These are phyloP conservation scores for Zopfia rhizophila DNA, from an alignment of 2,329 filamentous ascomycete species.

Conservation along the genomic window DNA sequence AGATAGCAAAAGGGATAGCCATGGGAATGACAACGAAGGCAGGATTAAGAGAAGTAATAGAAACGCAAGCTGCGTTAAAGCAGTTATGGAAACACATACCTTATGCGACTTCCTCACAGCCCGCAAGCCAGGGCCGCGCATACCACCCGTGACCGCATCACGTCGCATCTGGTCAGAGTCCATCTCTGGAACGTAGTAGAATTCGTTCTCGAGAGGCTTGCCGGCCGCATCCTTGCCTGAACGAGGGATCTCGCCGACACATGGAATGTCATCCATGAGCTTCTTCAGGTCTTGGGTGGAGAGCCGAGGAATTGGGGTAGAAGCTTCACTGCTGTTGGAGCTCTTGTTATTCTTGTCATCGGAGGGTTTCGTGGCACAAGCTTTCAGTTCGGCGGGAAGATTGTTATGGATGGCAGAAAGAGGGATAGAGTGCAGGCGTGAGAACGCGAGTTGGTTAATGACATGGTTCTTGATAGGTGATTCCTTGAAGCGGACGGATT, in stretches of 20 bases:
- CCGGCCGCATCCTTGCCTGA: slow-evolving; percentile 97
- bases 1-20: no score
- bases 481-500: slow-evolving; percentile 44
- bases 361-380: slow-evolving; percentile 33
- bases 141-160: slow-evolving; percentile 82
- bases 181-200: slow-evolving; percentile 92
- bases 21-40: no score
- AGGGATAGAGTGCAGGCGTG: slow-evolving; percentile 89
- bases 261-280: slow-evolving; percentile 78
- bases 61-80: slow-evolving; percentile 11
- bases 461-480: slow-evolving; percentile 80
- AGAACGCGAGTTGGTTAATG: slow-evolving; percentile 94
- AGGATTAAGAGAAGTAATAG: no score
- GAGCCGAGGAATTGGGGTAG: slow-evolving; percentile 40
- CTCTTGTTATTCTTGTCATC: slow-evolving; percentile 29
- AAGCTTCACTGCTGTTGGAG: slow-evolving; percentile 25
- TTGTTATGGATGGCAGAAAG: slow-evolving; percentile 89
- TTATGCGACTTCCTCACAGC: slow-evolving; percentile 96
- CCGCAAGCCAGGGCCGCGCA: slow-evolving; percentile 88
- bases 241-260: slow-evolving; percentile 87
- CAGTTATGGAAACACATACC: slow-evolving; percentile 66
- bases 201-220: slow-evolving; percentile 92
- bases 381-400: slow-evolving; percentile 72
- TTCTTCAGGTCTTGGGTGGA: slow-evolving; percentile 67
- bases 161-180: slow-evolving; percentile 83